Base-by-base conservation (phyloP, 164 flowering plant species). In the Cinnamomum chago region DNA sequence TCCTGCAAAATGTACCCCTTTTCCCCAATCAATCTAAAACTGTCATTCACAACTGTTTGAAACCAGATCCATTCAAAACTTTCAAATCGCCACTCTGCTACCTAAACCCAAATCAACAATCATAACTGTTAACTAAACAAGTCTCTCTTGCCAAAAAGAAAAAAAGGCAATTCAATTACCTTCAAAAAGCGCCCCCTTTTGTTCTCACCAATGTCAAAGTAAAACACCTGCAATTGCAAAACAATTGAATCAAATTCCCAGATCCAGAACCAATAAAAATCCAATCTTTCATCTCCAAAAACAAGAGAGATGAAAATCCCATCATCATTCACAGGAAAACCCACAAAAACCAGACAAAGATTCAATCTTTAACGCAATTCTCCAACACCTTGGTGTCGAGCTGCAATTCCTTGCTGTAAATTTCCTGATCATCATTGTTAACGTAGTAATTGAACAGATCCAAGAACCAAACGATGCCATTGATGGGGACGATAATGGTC, bases 401-500 rank as follows among this genome's bases (percentile, higher is more conserved):
- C 89, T 93, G 98, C 86, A 95, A 85, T 72, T 95, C 99, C 85
- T 95, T 95, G 89, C 99, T 95, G 75, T 79, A 90, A 66, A 84
- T 70, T 0, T 93, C 97, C 69, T 86, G 91, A 1, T 91, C 92
- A 10, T 87, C 94, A 50, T 96, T 85, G 83, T 83, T 83, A 68
- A 90, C 90, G 68, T 93, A 95, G 86, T 95, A 95, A 84, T 92
- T 93, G 84, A 95, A 93, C 83, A 95, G 97, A 84, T 95, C 97
- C 13, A 95, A 79, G 88, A 95, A 95, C 93, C 95, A 95, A 22
- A 90, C 83, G 78, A 95, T 88, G 68, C 99, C 99, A 70, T 79
- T 84, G 58, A 84, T 87, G 12, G 99, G 99, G 3, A 95, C 95
- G 35, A 95, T 95, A 73, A 95, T 95, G 51, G 99, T 95, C 25